Evolutionary conservation across 176 grass and related monocot species (phyloP).

Genomic region (Dendrocalamus sinicus): DNA sequence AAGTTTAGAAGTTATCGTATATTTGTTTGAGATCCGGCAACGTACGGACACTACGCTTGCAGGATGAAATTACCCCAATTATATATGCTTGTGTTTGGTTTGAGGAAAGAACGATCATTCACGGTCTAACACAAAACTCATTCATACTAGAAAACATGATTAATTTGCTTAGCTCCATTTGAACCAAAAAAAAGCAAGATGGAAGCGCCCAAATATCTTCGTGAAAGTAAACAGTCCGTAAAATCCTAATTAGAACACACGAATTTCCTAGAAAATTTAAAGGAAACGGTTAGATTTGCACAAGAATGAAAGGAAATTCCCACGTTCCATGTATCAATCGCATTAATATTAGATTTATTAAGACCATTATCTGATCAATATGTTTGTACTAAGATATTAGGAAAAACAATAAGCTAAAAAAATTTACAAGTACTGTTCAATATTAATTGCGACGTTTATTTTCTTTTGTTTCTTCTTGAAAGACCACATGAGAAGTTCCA

Average conservation of each 20-base stretch:
- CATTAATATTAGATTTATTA: neutral
- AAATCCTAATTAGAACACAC: neutral
- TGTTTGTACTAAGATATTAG: neutral
- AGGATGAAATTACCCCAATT: neutral
- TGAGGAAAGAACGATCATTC: neutral
- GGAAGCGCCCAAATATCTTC: neutral
- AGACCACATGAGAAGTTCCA: too few species aligned
- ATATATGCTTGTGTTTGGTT: neutral
- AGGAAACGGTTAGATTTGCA: neutral
- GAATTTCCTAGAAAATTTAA: neutral
- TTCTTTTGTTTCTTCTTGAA: too few species aligned
- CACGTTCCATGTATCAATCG: neutral
- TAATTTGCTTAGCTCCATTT: neutral
- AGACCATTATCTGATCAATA: neutral
- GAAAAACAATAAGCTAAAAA: neutral
- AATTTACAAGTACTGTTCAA: neutral
- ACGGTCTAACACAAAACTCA: neutral
- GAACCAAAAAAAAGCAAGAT: neutral
- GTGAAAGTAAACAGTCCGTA: neutral
- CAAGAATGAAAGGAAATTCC: neutral
- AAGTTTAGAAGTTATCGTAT: too few species aligned
- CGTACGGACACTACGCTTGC: too few species aligned
- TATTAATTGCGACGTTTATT: neutral
- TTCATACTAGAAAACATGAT: neutral
- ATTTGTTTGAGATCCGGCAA: too few species aligned